Conservation (phyloP, 2,329 filamentous ascomycete species). For the Blastomyces emzantsi region DNA sequence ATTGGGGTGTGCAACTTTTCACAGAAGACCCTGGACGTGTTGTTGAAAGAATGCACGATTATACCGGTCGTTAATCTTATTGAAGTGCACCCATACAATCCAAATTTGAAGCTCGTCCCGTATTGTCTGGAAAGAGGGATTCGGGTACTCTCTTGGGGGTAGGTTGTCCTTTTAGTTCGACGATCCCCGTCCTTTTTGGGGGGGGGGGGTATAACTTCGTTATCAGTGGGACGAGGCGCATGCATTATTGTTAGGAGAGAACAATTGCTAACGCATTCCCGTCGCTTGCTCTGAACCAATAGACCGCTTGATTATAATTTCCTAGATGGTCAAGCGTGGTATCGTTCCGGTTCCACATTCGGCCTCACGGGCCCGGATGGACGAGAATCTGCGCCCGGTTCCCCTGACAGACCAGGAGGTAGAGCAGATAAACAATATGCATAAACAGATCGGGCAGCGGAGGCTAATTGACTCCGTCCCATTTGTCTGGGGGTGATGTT, state of each 20-base stretch:
- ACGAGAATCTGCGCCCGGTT: background rate
- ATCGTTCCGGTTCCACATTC: constrained; percentile 3
- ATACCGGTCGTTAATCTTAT: constrained; percentile 2
- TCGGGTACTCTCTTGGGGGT: background rate
- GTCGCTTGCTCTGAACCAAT: background rate
- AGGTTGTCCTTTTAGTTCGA: background rate
- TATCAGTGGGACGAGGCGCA: background rate
- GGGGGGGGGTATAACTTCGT: background rate
- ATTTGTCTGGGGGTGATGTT: background rate
- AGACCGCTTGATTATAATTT: background rate
- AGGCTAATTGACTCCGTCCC: background rate
- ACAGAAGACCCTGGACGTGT: background rate
- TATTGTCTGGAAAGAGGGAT: constrained; percentile 2
- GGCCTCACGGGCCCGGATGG: background rate
- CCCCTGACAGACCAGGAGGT: constrained; percentile 1
- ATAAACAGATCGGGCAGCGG: background rate
- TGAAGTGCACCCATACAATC: constrained; percentile 5
- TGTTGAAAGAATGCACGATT: constrained; percentile 4
- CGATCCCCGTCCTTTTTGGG: background rate
- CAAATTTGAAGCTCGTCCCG: background rate
- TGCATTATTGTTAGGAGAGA: background rate
- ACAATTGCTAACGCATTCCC: background rate
- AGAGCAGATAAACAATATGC: background rate
- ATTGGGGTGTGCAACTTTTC: background rate
- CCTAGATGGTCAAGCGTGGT: constrained; percentile 1